These are phyloP conservation scores for Picea sitchensis DNA, from an alignment of 75 land plant genomes.

Conservation along the genomic window DNA sequence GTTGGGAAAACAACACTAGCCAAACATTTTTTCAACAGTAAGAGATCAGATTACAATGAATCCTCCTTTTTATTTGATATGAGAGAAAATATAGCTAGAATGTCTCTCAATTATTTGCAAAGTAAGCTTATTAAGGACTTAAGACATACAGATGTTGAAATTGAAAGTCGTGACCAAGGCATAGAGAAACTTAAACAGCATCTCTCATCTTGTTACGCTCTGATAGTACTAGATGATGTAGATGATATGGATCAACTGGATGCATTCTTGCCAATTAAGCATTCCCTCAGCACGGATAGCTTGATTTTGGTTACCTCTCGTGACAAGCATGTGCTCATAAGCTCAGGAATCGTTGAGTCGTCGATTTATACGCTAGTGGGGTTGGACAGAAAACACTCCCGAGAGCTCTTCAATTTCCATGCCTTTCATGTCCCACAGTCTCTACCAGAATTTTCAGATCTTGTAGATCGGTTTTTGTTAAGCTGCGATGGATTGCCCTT, in stretches of 20 bases:
- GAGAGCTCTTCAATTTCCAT: background rate
- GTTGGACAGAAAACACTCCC: background rate
- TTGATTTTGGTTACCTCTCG: constrained; percentile 1
- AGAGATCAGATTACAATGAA: background rate
- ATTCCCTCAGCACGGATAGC: background rate
- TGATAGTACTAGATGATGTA: constrained; percentile 1
- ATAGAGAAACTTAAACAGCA: background rate
- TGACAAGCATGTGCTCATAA: background rate
- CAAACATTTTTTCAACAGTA: background rate
- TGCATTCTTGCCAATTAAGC: background rate
- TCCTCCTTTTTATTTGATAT: background rate
- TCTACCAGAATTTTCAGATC: too few species aligned
- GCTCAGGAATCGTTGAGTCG: background rate
- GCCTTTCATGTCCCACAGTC: background rate
- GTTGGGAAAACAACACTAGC: constrained; percentile 5
- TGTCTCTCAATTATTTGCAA: background rate
- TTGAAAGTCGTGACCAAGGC: background rate
- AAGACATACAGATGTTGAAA: background rate
- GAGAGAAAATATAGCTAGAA: background rate
- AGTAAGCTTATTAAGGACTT: background rate
- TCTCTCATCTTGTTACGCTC: background rate
- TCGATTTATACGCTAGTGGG: background rate
- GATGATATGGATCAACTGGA: constrained; percentile 1
- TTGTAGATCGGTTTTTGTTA: background rate
- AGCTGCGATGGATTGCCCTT: background rate